Conservation (phyloP, 305 asterid species). For the Withania somnifera region DNA sequence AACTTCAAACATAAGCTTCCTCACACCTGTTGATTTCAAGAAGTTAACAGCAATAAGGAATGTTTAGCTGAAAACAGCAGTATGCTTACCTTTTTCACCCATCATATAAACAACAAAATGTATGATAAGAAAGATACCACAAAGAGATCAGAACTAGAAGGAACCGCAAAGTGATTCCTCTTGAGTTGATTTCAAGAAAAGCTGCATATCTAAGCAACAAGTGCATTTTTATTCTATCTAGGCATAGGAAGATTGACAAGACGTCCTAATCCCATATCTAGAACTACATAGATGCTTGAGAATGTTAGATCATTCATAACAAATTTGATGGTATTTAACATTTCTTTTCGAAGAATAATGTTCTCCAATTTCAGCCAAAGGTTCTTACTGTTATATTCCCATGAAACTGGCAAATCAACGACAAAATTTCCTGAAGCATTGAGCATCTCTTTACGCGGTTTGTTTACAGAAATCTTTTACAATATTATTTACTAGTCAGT, state of each 20-base stretch:
- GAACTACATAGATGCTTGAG: not conserved
- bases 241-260: not conserved
- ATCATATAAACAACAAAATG: not conserved
- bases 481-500: not conserved
- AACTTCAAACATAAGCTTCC: constrained; percentile 61
- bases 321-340: not conserved
- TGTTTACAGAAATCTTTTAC: not conserved
- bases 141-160: constrained; percentile 1
- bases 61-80: not conserved
- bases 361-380: not conserved
- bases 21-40: constrained; percentile 41
- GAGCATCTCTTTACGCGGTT: not conserved
- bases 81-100: not conserved
- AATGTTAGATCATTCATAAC: not conserved
- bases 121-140: not conserved
- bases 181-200: not conserved
- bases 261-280: not conserved
- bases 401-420: not conserved
- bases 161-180: not conserved
- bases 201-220: not conserved
- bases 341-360: not conserved
- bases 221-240: not conserved
- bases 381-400: not conserved
- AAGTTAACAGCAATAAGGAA: not conserved
- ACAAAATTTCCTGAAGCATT: not conserved